A percentile compares a stretch with the other conserved stretches of the same genome.
These are phyloP conservation scores for Kurtzmaniella natalensis DNA, from an alignment of 1,139 yeast species.

Conservation along the genomic window DNA sequence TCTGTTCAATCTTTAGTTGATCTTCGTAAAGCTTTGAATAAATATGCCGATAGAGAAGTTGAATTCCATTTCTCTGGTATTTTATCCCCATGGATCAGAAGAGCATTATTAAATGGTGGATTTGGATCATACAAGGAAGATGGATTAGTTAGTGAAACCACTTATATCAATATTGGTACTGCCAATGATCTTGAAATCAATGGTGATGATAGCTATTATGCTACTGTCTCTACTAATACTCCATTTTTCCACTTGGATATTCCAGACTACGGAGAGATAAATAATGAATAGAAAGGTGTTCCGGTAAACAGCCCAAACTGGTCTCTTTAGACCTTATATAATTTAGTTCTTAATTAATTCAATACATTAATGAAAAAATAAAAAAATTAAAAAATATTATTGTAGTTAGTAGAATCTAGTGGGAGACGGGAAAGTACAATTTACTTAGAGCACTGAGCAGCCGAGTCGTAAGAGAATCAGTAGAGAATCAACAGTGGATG, in stretches of 20 bases:
- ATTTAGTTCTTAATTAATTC: no score
- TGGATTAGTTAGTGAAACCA: conserved; percentile 35
- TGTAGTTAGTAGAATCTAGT: no score
- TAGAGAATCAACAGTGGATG: no score
- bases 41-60: conserved; percentile 77
- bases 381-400: no score
- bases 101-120: conserved; percentile 71
- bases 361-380: no score
- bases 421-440: no score
- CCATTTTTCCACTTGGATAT: conserved; percentile 88
- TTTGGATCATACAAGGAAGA: conserved; percentile 62
- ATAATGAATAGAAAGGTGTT: no score
- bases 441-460: no score
- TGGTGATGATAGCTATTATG: conserved; percentile 34
- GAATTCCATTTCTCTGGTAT: conserved; percentile 89
- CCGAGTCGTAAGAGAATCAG: no score
- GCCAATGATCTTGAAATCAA: conserved; percentile 30
- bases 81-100: conserved; percentile 79
- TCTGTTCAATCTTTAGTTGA: conserved; percentile 78
- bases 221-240: conserved; percentile 67
- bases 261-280: conserved; percentile 63
- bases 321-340: no score
- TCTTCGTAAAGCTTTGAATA: conserved; percentile 64
- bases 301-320: no score
- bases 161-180: conserved; percentile 38